Evolutionary conservation across 2,329 filamentous ascomycete genomes (phyloP), one percentile per base, ranked within the genome.

Genomic region (Stagonosporopsis vannaccii): DNA sequence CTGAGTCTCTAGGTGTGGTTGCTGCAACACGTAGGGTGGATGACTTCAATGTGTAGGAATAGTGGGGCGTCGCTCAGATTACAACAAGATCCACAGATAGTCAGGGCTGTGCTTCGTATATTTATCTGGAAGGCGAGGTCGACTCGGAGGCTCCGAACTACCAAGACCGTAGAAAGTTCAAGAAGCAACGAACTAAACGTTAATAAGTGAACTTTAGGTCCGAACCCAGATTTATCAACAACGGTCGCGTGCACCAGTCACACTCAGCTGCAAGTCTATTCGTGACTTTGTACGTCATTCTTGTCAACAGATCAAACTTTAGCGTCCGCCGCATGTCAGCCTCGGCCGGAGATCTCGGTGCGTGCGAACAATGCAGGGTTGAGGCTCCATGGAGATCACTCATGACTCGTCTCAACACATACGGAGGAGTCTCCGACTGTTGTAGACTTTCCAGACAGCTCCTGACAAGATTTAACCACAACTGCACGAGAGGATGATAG

Each of bases 171-270:
- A 37, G 37, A 37, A 58, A 39, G 45, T 33, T 45, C 43, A 60
- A 57, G 37, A 60, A 60, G 25, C 42, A 42, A 28, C 20, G 32
- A 43, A 25, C 37, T 43, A 48, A 20, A 19, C 13, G 28, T 17
- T 33, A 36, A 37, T 40, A 46, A 46, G 32, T 53, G 51, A 59
- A 45, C 28, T 45, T 53, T 55, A 57, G 39, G 57, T 47, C 46
- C 56, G 45, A 59, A 58, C 58, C 58, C 52, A 44, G 56, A 56
- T 65, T 65, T 54, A 57, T 61, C 56, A 62, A 55, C 56, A 62
- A 55, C 28, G 55, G 61, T 66, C 69, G 56, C 65, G 68, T 70
- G 69, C 61, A 55, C 48, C 49, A 54, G 66, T 72, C 69, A 72
- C 61, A 47, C 37, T 42, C 47, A 49, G 39, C 30, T 40, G 41